phyloP scores from a whole-genome alignment of 169 alveolate genomes.

The Plasmodium gaboni region DNA sequence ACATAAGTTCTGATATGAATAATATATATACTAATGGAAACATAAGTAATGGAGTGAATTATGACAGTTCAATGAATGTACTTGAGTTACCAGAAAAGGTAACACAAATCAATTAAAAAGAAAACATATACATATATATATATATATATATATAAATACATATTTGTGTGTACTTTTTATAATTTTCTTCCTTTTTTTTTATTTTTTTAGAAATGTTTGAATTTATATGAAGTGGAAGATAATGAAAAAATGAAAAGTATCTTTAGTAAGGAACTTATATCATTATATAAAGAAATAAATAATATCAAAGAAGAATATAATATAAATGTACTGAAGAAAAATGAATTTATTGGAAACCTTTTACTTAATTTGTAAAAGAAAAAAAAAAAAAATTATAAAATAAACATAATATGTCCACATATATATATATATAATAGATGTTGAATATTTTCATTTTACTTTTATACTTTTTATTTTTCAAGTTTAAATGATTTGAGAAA shows the following conservation, averaged over 20 bases:
- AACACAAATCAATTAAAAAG: too few relatives aligned
- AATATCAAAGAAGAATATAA: conserved; percentile 61
- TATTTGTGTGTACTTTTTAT: neutral
- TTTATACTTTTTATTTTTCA: neutral
- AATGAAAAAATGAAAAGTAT: conserved; percentile 29
- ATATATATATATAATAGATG: neutral
- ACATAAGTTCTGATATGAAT: too few relatives aligned
- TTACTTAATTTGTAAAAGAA: conserved; percentile 37
- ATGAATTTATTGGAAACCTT: conserved; percentile 49
- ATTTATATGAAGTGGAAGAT: conserved; percentile 8
- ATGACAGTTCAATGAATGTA: too few relatives aligned
- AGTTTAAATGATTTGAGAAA: conserved; percentile 57
- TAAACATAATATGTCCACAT: neutral
- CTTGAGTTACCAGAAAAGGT: too few relatives aligned
- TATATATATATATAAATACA: neutral
- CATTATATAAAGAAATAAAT: conserved; percentile 61
- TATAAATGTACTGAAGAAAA: conserved; percentile 50
- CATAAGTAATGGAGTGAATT: too few relatives aligned
- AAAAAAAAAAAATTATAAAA: neutral
- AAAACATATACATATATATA: neutral
- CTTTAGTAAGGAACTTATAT: conserved; percentile 35
- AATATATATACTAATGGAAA: too few relatives aligned
- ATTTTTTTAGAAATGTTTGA: conserved; percentile 14
- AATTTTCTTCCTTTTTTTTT: neutral
- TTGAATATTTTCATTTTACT: neutral